Percentiles rank a stretch among this genome's conserved stretches.
These are phyloP conservation scores for Tricholoma hemisulphureum DNA, from an alignment of 768 basidiomycete genomes.

Conservation along the genomic window DNA sequence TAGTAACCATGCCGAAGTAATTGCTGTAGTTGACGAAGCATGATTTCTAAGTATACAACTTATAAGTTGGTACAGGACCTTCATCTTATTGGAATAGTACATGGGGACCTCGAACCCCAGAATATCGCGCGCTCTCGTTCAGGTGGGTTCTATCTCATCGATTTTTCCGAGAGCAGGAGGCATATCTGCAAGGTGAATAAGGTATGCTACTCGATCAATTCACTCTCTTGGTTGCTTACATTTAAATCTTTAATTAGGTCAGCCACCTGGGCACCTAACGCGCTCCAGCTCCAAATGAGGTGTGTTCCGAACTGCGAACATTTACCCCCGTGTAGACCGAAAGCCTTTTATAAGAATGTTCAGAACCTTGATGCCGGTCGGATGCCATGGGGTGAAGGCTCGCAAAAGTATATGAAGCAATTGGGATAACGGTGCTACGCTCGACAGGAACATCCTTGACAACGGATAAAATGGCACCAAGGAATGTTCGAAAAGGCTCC, in stretches of 20 bases:
- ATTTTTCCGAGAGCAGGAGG: slow-evolving; percentile 17
- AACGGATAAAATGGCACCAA: slow-evolving; percentile 19
- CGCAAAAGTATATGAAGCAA: no score
- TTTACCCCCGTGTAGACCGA: no score
- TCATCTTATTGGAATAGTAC: slow-evolving; percentile 17
- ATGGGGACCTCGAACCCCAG: slow-evolving; percentile 19
- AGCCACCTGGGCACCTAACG: background rate
- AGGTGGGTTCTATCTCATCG: slow-evolving; percentile 18
- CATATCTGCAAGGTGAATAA: slow-evolving; percentile 13
- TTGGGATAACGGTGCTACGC: no score
- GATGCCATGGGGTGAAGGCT: no score
- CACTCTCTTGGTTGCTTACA: slow-evolving; percentile 10
- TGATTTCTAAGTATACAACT: slow-evolving; percentile 21
- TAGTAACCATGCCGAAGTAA: slow-evolving; percentile 4
- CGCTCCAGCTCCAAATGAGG: slow-evolving; percentile 9
- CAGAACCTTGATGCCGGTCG: no score
- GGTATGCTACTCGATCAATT: slow-evolving; percentile 8
- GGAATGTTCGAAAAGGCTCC: slow-evolving; percentile 17
- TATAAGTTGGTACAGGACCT: slow-evolving; percentile 16
- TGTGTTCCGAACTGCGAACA: slow-evolving; percentile 18
- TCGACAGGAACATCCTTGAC: slow-evolving; percentile 11
- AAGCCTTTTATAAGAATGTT: no score
- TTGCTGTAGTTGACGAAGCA: slow-evolving; percentile 14
- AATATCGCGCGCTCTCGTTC: slow-evolving; percentile 15
- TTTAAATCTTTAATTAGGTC: slow-evolving; percentile 3